phyloP scores from a whole-genome alignment of 192 early-diverging fungal genomes.

The Gaertneriomyces sp. region DNA sequence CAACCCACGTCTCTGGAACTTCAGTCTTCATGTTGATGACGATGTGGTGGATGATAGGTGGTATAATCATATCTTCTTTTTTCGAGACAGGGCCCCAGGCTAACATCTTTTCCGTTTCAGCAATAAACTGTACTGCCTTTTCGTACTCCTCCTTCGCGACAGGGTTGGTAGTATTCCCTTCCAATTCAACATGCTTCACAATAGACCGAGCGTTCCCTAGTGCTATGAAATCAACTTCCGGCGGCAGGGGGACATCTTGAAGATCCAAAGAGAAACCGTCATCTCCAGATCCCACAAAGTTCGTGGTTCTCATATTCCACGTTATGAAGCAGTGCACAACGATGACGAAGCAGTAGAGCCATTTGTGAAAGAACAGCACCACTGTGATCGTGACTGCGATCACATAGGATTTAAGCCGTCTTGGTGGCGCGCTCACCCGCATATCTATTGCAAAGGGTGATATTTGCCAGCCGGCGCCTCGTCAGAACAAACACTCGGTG shows the following conservation, averaged over 20 bases:
- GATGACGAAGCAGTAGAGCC: slow-evolving; percentile 15
- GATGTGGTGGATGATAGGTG: slow-evolving; percentile 39
- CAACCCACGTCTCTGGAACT: slow-evolving; percentile 26
- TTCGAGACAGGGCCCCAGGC: slow-evolving; percentile 17
- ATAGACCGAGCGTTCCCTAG: slow-evolving; percentile 1
- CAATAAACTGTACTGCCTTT: neutral
- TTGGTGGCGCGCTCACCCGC: neutral
- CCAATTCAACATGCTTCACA: too few relatives aligned
- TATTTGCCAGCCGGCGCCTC: too few relatives aligned
- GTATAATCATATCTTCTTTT: slow-evolving; percentile 11
- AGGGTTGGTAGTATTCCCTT: neutral
- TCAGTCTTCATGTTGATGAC: slow-evolving; percentile 18
- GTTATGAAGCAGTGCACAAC: slow-evolving; percentile 26
- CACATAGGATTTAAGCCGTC: slow-evolving; percentile 1
- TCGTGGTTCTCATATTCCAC: slow-evolving; percentile 13
- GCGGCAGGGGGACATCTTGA: slow-evolving; percentile 11
- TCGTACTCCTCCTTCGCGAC: neutral
- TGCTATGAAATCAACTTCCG: slow-evolving; percentile 3
- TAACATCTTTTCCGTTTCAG: neutral
- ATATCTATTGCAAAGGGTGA: neutral
- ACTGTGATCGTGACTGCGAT: neutral
- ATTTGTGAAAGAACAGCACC: slow-evolving; percentile 14
- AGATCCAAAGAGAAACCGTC: slow-evolving; percentile 23
- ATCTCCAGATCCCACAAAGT: slow-evolving; percentile 8
- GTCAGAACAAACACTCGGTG: too few relatives aligned